Percentiles rank a stretch among this genome's conserved stretches.
These are phyloP conservation scores for Eruca vesicaria DNA, from an alignment of 441 rosid genomes.

Conservation along the genomic window DNA sequence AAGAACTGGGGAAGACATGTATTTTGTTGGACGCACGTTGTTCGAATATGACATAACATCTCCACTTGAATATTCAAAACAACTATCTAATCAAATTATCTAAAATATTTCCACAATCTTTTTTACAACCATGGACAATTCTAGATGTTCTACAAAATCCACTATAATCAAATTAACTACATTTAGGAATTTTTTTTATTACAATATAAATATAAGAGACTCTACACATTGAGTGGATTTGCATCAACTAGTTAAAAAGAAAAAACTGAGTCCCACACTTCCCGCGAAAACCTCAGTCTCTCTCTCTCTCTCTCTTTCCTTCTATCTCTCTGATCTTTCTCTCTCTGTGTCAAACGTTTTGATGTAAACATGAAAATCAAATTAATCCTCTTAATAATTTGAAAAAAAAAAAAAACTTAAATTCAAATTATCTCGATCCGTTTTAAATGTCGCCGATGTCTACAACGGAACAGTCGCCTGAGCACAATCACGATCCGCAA, in stretches of 20 bases:
- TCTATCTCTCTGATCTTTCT: not conserved
- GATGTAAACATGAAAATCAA: conserved; percentile 16
- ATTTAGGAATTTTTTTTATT: not conserved
- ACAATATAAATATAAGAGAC: not conserved
- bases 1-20: conserved; percentile 33
- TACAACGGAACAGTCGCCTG: conserved; percentile 35
- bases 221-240: not conserved
- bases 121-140: not conserved
- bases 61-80: not conserved
- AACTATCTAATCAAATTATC: not conserved
- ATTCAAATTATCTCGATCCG: no score
- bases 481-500: conserved; percentile 27
- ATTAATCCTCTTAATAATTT: not conserved
- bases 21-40: conserved; percentile 35
- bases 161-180: not conserved
- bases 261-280: conserved; percentile 32
- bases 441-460: conserved; percentile 42
- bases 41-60: not conserved
- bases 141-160: not conserved
- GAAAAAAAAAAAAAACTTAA: not conserved
- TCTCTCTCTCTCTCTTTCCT: conserved; percentile 1
- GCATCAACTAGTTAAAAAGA: conserved; percentile 2
- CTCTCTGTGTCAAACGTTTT: conserved; percentile 10
- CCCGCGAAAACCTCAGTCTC: conserved; percentile 59
- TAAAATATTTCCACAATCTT: not conserved